These are phyloP conservation scores for Aspergillus tanneri DNA, from an alignment of 2,329 filamentous ascomycete species.

Conservation along the genomic window DNA sequence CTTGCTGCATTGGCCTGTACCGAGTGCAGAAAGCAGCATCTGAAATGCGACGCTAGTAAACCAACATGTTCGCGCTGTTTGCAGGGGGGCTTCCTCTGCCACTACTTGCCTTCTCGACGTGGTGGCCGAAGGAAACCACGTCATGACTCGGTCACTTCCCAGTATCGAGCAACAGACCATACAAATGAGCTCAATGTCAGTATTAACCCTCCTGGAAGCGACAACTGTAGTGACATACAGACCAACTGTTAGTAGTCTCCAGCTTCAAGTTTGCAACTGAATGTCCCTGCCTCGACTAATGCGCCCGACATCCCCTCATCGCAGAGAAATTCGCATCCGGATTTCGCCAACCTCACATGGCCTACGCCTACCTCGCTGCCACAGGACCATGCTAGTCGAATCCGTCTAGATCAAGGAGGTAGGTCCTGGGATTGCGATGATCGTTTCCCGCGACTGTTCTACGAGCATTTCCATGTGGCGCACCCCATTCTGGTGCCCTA, in stretches of 20 bases:
- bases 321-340: constrained; percentile 15
- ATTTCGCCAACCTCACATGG: constrained; percentile 23
- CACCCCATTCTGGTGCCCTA: constrained; percentile 57
- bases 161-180: neutral
- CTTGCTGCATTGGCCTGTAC: constrained; percentile 45
- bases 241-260: neutral
- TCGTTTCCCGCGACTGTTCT: constrained; percentile 49
- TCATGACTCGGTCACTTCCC: constrained; percentile 11
- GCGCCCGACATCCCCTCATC: constrained; percentile 21
- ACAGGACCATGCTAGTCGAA: constrained; percentile 14
- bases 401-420: constrained; percentile 16
- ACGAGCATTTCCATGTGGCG: constrained; percentile 52
- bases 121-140: constrained; percentile 49
- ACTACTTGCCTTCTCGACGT: constrained; percentile 70
- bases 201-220: neutral
- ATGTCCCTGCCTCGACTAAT: constrained; percentile 15
- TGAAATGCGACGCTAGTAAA: constrained; percentile 69
- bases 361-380: constrained; percentile 22
- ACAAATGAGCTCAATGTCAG: neutral
- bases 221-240: neutral
- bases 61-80: constrained; percentile 66
- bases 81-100: constrained; percentile 58
- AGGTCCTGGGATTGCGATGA: constrained; percentile 28
- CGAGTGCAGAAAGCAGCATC: constrained; percentile 57
- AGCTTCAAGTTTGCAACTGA: neutral